Base-by-base conservation (phyloP, 352 stramenopile genomes). In the Phytophthora palmivora region DNA sequence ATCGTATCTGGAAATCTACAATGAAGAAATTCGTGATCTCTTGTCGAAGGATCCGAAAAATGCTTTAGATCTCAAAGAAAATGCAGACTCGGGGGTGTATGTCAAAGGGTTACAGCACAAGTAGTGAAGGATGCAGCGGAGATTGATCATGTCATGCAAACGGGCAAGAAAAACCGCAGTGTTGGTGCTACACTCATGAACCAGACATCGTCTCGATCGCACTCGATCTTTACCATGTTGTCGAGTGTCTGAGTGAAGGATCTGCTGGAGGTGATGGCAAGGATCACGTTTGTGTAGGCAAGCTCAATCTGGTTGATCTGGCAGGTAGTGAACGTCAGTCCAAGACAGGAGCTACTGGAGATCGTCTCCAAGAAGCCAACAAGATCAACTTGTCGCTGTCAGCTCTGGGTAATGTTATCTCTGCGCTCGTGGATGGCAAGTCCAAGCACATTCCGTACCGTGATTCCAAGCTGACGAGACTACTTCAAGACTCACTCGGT, bases 221-320 rank as follows among this genome's bases (percentile, higher is more conserved):
- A 99, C 70, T 99, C 97, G 6, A 98, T 99, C 65, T 99, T 99
- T 64, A 89, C 91, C 38, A 97, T 99, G 95, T 97, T 9, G 92
- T 98, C 30, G 96, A 98, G 77, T 97, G 89, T 69, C 74, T 93
- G 51, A 83, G 87, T 58, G 62, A 95, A 46, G 42, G 75, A 72
- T 64, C 62, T 36, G 70, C 71, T 50, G 62, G 67, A 22, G 59
- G 74, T 6, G 85, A 93, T 36, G 88, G 87, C 14, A 87, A 94
- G 38, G 89, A 98, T 44, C 93, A 98, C 67, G 97, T 99, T 53
- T 90, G 90, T 19, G 95, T 98, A 8, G 96, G 96, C 46, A 99
- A 99, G 73, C 83, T 99, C 7, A 99, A 99, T 68, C 73, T 99
- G 2, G 96, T 94, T 0, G 83, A 94, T 77, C 37, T 94, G 11